Base-by-base conservation (phyloP, 306 rosid genomes). In the Quercus robur region DNA sequence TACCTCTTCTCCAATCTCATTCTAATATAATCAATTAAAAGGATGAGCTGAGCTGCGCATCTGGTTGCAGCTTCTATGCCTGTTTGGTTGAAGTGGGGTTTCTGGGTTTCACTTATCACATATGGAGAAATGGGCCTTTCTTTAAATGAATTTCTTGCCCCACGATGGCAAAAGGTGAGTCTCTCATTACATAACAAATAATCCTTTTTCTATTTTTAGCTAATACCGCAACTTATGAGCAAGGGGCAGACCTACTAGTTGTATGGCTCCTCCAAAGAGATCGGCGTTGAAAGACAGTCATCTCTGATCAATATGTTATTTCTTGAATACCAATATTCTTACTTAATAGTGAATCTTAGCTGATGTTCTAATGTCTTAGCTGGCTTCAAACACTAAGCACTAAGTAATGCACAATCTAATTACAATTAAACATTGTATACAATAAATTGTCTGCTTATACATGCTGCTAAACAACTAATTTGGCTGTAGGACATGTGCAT, bases 21-120 rank as follows among this genome's bases (percentile, higher is more conserved):
- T 52, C 23, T 51, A 14, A 10, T 1, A 59, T 3, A 19, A 56
- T 44, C 23, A 5, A 20, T 33, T 18, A 11, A 11, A 2, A 4
- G 23, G 21, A 7, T 46, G 28, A 70, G n/a, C 14, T 58, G 28
- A 57, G 31, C 5, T 49, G 10, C 14, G 23, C 57, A 26, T 13
- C 76, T 80, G 76, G 6, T 71, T 56, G 69, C 84, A 84, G 87
- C 85, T 56, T 78, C 80, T 63, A 84, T 84, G 79, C 84, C 84
- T 54, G 75, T 46, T 26, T 84, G 87, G 87, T 61, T 80, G 67
- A 71, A 67, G 56, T 84, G 87, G 85, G 78, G 58, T 49, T 84
- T 66, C 58, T 84, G 87, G 87, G 10, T 70, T 26, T 85, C 76
- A 71, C 86, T 83, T 51, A 12, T 85, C 57, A 77, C 82, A 23